phyloP scores from a whole-genome alignment of 768 basidiomycete genomes.

The Psilocybe cyanescens region DNA sequence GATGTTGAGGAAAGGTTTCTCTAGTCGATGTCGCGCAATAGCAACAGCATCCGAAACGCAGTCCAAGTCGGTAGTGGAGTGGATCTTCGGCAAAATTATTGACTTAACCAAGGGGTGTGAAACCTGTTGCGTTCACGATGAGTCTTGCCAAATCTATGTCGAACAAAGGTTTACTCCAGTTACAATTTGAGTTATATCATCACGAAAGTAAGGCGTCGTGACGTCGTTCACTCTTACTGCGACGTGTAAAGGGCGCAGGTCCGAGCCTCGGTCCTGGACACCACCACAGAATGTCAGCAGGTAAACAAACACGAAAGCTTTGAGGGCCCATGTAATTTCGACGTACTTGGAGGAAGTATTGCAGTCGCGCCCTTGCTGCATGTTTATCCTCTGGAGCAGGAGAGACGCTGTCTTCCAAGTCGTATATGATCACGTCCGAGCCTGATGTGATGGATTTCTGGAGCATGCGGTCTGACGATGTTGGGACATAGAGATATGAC shows the following conservation, averaged over 20 bases:
- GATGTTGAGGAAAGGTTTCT: conserved; percentile 49
- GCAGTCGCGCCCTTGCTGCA: conserved; percentile 57
- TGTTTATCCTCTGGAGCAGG: conserved; percentile 65
- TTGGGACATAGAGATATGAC: conserved; percentile 81
- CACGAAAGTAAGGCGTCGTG: conserved; percentile 64
- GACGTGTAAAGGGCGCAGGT: conserved; percentile 51
- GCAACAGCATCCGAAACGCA: conserved; percentile 55
- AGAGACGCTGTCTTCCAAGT: conserved; percentile 87
- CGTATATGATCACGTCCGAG: conserved; percentile 84
- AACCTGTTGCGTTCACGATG: conserved; percentile 24
- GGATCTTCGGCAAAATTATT: conserved; percentile 86
- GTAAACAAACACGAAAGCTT: not conserved
- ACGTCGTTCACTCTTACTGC: conserved; percentile 76
- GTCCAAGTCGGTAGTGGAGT: conserved; percentile 68
- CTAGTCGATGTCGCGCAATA: conserved; percentile 27
- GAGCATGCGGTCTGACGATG: conserved; percentile 81
- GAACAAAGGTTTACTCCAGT: conserved; percentile 24
- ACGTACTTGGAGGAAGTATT: conserved; percentile 57
- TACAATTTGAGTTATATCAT: conserved; percentile 65
- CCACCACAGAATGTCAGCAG: not conserved
- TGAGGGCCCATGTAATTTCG: not conserved
- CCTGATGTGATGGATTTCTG: conserved; percentile 66
- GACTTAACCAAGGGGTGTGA: conserved; percentile 51
- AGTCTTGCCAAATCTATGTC: not conserved
- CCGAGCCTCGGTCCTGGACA: conserved; percentile 19